Conservation (phyloP, 176 grass and related monocot genomes). For the Microstegium vimineum region DNA sequence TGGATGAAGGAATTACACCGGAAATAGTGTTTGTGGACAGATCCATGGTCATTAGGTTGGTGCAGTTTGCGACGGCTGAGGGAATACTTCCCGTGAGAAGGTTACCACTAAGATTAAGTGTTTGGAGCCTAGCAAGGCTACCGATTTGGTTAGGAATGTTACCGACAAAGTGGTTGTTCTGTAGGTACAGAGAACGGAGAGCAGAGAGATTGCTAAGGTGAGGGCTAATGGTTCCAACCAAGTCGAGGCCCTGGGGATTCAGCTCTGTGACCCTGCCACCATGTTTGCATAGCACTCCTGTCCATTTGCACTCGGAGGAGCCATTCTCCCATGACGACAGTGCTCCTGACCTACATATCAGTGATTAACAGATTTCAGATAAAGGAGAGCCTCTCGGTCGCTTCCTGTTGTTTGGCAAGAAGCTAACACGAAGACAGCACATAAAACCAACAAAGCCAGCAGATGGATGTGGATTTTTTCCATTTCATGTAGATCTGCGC, state of each 20-base stretch:
- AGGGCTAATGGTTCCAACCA: neutral
- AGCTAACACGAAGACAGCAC: neutral
- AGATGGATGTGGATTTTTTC: neutral
- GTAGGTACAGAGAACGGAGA: neutral
- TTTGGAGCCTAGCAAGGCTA: constrained; percentile 12
- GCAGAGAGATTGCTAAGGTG: constrained; percentile 23
- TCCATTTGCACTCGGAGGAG: neutral
- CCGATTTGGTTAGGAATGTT: neutral
- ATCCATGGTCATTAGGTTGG: constrained; percentile 34
- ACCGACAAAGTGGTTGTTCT: neutral
- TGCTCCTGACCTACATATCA: neutral
- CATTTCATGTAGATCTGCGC: neutral
- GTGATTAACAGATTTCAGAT: neutral
- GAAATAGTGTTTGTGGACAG: constrained; percentile 29
- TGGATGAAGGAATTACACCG: constrained; percentile 17
- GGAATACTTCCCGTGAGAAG: constrained; percentile 25
- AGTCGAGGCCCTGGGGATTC: neutral
- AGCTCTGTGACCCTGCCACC: neutral
- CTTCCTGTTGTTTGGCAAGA: neutral
- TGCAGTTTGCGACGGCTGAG: constrained; percentile 27
- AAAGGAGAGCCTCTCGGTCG: neutral
- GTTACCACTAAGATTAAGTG: constrained; percentile 43
- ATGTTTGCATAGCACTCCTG: neutral
- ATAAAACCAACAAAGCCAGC: neutral
- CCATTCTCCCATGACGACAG: neutral